Conservation (phyloP, 331 rosid species). For the Phaseolus coccineus region DNA sequence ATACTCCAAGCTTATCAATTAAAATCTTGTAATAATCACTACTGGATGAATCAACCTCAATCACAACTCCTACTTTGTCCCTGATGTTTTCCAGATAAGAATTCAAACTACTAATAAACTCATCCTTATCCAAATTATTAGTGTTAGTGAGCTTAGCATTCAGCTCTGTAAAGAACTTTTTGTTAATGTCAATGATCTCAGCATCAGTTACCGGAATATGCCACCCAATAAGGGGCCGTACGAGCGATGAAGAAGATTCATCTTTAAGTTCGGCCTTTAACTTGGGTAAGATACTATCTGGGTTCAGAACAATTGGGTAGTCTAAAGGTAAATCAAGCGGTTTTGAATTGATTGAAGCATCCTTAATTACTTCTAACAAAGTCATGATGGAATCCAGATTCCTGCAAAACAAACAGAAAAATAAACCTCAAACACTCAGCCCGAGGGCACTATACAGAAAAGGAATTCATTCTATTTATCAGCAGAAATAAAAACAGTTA, state of each 20-base stretch:
- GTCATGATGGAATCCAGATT: constrained; percentile 57
- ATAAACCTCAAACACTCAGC: neutral
- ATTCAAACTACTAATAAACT: constrained; percentile 57
- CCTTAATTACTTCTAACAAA: constrained; percentile 68
- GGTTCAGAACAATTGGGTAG: constrained; percentile 71
- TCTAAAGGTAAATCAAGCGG: constrained; percentile 50
- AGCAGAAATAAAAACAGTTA: neutral
- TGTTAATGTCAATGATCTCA: constrained; percentile 56
- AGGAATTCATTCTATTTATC: neutral
- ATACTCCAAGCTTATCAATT: constrained; percentile 58
- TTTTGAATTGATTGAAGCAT: constrained; percentile 57
- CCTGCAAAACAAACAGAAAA: constrained; percentile 32
- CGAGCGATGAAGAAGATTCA: constrained; percentile 48
- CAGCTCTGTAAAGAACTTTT: constrained; percentile 56
- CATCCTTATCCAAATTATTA: constrained; percentile 45
- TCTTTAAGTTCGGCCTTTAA: constrained; percentile 56
- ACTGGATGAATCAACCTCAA: constrained; percentile 49
- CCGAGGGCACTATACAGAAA: neutral
- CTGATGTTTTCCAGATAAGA: constrained; percentile 63
- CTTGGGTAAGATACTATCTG: constrained; percentile 56
- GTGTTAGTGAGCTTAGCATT: constrained; percentile 51
- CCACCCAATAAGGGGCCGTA: constrained; percentile 73
- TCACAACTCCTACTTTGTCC: constrained; percentile 50
- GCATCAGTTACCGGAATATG: constrained; percentile 56
- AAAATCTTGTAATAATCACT: constrained; percentile 48